Base-by-base conservation (phyloP, 148 eudicot genomes). In the Vaccinium myrtillus region DNA sequence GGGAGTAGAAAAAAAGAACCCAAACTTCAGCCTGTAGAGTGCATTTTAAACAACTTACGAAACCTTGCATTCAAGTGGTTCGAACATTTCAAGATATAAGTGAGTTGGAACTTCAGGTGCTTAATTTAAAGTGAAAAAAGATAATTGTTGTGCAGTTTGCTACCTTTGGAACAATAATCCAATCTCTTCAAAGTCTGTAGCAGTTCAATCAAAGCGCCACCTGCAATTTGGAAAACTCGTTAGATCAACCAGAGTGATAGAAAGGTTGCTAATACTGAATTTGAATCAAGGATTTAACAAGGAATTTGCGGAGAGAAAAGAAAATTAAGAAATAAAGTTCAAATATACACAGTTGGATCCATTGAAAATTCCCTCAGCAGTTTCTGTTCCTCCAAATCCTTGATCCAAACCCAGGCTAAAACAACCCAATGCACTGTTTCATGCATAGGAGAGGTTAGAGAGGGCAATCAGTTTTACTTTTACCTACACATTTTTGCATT, bases 171-270 rank as follows among this genome's bases (percentile, higher is more conserved):
- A 32, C 32, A 4, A 16, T 18, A 32, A 74, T 74, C 51, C 23
- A 74, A 74, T 43, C 19, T 21, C 8, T 39, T 74, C 11, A 0
- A 15, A 39, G 51, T 12, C 11, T 21, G 54, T 75, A 75, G 54
- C 78, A 75, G 78, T 46, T 48, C 78, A 21, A 75, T 9, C 25
- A 75, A n/a, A 48, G n/a, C 54, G 3, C 23, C 54, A 48, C 55
- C 78, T 75, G 78, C 78, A 48, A 27, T 48, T 48, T 19, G 25
- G 15, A 46, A n/a, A 75, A 75, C 54, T 19, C 23, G 10, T 6
- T 16, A n/a, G 70, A 27, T 75, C 27, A 75, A n/a, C 54, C 78
- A 75, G 39, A 75, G 78, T 23, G 78, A 75, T 18, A 75, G 53
- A 75, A 43, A 75, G 78, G 19, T 75, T 8, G 5, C 6, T 48